Conservation (phyloP, 2,329 filamentous ascomycete genomes). For the Aaosphaeria arxii region DNA sequence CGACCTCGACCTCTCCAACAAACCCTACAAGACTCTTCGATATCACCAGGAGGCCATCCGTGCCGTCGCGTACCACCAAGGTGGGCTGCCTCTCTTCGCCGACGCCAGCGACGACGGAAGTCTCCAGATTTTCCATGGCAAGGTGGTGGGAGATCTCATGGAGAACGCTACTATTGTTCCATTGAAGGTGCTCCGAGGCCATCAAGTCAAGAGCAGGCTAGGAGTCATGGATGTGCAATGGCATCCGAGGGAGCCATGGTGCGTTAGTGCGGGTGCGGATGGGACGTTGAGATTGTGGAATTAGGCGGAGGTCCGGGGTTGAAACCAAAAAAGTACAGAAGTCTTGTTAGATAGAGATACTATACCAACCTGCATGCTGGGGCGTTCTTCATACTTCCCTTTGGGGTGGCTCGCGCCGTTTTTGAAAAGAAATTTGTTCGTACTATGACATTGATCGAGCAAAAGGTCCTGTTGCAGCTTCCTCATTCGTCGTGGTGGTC, state of each 20-base stretch:
- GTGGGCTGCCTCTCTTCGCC: slow-evolving; percentile 78
- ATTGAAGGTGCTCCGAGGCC: slow-evolving; percentile 87
- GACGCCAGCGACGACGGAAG: slow-evolving; percentile 94
- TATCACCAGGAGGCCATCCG: slow-evolving; percentile 94
- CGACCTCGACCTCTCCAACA: slow-evolving; percentile 84
- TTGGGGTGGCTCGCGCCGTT: too few relatives aligned
- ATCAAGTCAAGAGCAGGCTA: slow-evolving; percentile 79
- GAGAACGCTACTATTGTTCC: slow-evolving; percentile 96
- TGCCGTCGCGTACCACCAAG: slow-evolving; percentile 80
- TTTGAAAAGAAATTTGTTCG: too few relatives aligned
- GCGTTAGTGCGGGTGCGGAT: slow-evolving; percentile 89
- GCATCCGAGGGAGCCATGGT: slow-evolving; percentile 94
- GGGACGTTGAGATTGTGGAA: slow-evolving; percentile 88
- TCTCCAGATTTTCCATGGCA: slow-evolving; percentile 94
- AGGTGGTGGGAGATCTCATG: slow-evolving; percentile 90
- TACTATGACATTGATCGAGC: neutral
- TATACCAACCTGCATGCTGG: too few relatives aligned
- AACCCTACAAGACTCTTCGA: slow-evolving; percentile 93
- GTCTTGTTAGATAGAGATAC: too few relatives aligned
- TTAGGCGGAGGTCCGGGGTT: slow-evolving; percentile 15
- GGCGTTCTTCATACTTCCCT: too few relatives aligned
- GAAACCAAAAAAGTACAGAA: too few relatives aligned
- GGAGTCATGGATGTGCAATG: slow-evolving; percentile 94
- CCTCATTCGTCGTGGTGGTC: neutral
- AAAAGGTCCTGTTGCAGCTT: slow-evolving; percentile 1